A percentile compares a stretch with the other conserved stretches of the same genome.
Conservation (phyloP, 768 basidiomycete genomes). For the Mycena indigotica region DNA sequence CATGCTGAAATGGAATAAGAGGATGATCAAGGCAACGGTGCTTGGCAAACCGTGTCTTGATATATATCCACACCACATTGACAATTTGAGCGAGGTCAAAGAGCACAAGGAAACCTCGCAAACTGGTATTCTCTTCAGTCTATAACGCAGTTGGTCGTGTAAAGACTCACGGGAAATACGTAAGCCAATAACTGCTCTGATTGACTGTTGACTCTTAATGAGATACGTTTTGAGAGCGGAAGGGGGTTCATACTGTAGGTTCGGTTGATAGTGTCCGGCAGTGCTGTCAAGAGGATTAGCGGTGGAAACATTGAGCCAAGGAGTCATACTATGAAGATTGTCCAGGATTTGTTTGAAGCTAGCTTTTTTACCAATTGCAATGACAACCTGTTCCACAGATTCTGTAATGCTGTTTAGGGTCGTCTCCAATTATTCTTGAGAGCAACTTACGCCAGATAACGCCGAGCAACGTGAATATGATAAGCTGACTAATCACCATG, state of each 20-base stretch:
- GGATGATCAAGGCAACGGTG: neutral
- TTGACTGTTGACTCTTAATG: conserved; percentile 47
- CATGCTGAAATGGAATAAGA: conserved; percentile 41
- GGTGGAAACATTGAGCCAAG: neutral
- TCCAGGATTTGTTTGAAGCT: conserved; percentile 50
- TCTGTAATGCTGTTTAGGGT: too few species aligned
- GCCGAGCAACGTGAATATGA: conserved; percentile 92
- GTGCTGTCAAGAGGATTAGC: conserved; percentile 41
- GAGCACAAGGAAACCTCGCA: conserved; percentile 91
- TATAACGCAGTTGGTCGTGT: neutral
- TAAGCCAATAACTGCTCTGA: conserved; percentile 91
- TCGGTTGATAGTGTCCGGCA: conserved; percentile 73
- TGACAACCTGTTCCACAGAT: conserved; percentile 47
- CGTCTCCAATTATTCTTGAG: too few species aligned
- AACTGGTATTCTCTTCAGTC: conserved; percentile 40
- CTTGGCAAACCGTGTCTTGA: conserved; percentile 74
- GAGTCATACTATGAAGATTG: conserved; percentile 42
- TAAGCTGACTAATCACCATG: conserved; percentile 88
- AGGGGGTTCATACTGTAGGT: conserved; percentile 60
- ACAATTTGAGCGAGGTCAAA: conserved; percentile 96
- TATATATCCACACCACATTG: conserved; percentile 82
- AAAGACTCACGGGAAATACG: conserved; percentile 83
- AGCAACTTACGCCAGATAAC: conserved; percentile 86
- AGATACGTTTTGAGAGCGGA: neutral
- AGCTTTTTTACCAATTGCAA: conserved; percentile 43